Base-by-base conservation (phyloP, 2,329 filamentous ascomycete species). In the Penicillium decumbens region DNA sequence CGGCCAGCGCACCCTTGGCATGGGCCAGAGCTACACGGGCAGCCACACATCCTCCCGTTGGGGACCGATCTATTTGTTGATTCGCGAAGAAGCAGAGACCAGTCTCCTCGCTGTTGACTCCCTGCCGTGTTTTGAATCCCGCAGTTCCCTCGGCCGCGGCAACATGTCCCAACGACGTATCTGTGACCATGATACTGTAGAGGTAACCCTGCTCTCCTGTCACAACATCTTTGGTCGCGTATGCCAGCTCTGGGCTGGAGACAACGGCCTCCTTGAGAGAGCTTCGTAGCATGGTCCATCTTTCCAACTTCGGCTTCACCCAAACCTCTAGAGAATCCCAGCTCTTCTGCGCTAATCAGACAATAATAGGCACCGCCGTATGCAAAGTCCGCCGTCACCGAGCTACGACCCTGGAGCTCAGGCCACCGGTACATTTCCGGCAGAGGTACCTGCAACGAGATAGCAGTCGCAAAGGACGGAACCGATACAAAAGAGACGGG, bases 301-400 rank as follows among this genome's bases (percentile, higher is more conserved):
- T 56, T 58, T 3, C 54, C 51, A 2, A 72, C 32, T 29, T 72
- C 58, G 2, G 72, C 49, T 10, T 57, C 43, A 6, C 35, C 25
- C 7, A 72, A 46, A 0, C 65, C 62, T 5, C 45, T n/a, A 5
- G 53, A 15, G 44, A 76, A 75, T 0, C 74, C 75, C 2, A 77
- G 59, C 25, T 72, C 65, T 1, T 51, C 45, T 0, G 65, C 69
- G 3, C 62, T 39, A 12, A 75, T 59, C 0, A 77, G 42, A 37
- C 65, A 66, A 53, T 72, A 77, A 50, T 74, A 77, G 0, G 73
- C 71, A 2, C 75, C 75, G 0, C 75, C 75, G 41, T 74, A 77
- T 24, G 66, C 63, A 23, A 77, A 53, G 47, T 71, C 68, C 0
- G 66, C 53, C 0, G 37, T 62, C 6, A 76, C 60, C 5, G 56